Conservation (phyloP, 1,139 yeast species). For the Geotrichum phurueaensis region DNA sequence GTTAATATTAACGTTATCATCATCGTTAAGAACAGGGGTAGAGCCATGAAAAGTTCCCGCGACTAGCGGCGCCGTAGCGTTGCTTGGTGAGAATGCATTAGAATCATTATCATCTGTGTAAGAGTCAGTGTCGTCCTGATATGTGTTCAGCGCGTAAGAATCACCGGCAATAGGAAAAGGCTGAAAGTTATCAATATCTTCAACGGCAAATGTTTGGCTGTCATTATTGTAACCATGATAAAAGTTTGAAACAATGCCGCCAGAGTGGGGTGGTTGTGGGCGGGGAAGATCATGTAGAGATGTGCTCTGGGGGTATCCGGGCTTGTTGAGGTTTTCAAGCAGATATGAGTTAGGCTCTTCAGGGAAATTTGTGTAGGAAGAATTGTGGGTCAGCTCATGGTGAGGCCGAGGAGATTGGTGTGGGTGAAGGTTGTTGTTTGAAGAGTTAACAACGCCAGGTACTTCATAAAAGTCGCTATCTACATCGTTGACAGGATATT, state of each 20-base stretch:
- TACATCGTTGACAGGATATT: neutral
- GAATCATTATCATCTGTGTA: neutral
- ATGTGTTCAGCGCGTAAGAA: slow-evolving; percentile 37
- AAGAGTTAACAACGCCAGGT: neutral
- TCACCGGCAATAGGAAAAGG: slow-evolving; percentile 37
- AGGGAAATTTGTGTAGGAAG: neutral
- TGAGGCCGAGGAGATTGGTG: slow-evolving; percentile 2
- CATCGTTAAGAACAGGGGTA: neutral
- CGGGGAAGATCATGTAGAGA: neutral
- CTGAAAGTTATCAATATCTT: slow-evolving; percentile 15
- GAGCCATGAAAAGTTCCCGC: neutral
- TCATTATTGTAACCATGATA: slow-evolving; percentile 12
- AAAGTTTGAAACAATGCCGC: slow-evolving; percentile 2
- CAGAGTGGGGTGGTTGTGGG: neutral
- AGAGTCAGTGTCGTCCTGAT: slow-evolving; percentile 26
- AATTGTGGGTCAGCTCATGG: slow-evolving; percentile 7
- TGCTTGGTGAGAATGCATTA: neutral
- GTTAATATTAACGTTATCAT: neutral
- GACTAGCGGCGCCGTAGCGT: neutral
- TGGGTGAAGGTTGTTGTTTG: neutral
- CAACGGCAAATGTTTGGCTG: slow-evolving; percentile 5
- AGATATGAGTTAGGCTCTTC: slow-evolving; percentile 11
- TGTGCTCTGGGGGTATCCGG: neutral
- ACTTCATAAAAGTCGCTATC: slow-evolving; percentile 3
- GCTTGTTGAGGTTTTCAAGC: neutral